Conservation (phyloP, 2,329 filamentous ascomycete genomes). For the Microdochium trichocladiopsis region DNA sequence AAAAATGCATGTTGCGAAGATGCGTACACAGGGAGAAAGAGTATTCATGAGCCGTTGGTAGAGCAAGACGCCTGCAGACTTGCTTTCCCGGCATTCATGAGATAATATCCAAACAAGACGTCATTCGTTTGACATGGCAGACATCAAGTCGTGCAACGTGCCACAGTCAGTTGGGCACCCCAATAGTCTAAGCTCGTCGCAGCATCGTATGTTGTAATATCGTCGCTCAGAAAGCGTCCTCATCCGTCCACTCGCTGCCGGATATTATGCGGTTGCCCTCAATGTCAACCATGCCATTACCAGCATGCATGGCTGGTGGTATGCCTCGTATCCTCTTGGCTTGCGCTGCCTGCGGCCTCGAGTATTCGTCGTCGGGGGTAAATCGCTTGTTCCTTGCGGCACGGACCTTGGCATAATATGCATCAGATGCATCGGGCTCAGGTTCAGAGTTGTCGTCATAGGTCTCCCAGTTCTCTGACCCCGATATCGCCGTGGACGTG, state of each 20-base stretch:
- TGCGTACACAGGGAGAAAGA: no score
- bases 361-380: conserved; percentile 38
- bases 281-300: conserved; percentile 43
- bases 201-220: conserved; percentile 2
- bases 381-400: conserved; percentile 62
- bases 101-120: no score
- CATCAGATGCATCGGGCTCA: conserved; percentile 67
- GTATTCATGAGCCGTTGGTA: no score
- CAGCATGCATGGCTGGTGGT: conserved; percentile 39
- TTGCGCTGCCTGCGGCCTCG: conserved; percentile 30
- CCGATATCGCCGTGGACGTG: conserved; percentile 69
- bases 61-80: no score
- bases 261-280: conserved; percentile 57
- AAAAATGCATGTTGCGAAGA: no score
- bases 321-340: conserved; percentile 48
- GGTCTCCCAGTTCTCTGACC: conserved; percentile 96
- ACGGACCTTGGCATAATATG: conserved; percentile 73
- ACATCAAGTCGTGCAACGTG: no score
- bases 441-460: conserved; percentile 80
- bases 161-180: no score
- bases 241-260: conserved; percentile 61
- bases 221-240: conserved; percentile 45
- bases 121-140: no score
- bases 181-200: not conserved
- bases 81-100: no score